Conservation (phyloP, 495 filamentous ascomycete genomes). For the Penicillium cinerascens region DNA sequence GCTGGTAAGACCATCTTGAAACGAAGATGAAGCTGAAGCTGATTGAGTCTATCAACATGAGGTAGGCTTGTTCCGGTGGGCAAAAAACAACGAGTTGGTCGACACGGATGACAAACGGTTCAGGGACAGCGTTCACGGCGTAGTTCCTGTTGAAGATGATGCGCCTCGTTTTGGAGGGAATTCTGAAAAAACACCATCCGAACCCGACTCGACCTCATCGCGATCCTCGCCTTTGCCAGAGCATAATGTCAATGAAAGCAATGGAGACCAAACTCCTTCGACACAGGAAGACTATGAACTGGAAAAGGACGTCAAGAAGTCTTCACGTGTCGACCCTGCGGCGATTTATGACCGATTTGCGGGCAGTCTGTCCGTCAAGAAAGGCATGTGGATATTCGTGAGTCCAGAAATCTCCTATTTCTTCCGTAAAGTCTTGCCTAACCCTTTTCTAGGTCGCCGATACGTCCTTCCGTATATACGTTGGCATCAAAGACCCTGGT, state of each 20-base stretch:
- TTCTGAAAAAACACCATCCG: neutral
- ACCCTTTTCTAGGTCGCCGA: slow-evolving; percentile 47
- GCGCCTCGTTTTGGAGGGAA: slow-evolving; percentile 46
- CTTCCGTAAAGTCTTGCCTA: neutral
- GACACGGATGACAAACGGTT: slow-evolving; percentile 67
- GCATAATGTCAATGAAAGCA: slow-evolving; percentile 47
- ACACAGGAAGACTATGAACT: slow-evolving; percentile 20
- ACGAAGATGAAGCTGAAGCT: too few relatives aligned
- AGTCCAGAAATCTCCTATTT: slow-evolving; percentile 1
- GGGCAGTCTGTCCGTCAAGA: slow-evolving; percentile 65
- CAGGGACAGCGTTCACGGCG: slow-evolving; percentile 75
- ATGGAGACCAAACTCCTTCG: slow-evolving; percentile 28
- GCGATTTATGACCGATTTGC: slow-evolving; percentile 69
- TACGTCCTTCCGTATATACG: slow-evolving; percentile 80
- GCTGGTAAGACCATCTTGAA: too few relatives aligned
- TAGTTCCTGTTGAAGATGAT: slow-evolving; percentile 63
- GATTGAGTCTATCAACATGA: too few relatives aligned
- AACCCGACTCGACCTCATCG: slow-evolving; percentile 1
- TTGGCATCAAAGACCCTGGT: slow-evolving; percentile 86
- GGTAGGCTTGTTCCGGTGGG: slow-evolving; percentile 77
- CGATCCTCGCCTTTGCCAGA: slow-evolving; percentile 8
- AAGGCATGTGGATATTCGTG: slow-evolving; percentile 88
- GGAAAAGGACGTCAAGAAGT: slow-evolving; percentile 57
- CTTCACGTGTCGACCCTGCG: slow-evolving; percentile 63
- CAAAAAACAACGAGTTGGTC: slow-evolving; percentile 71